Conservation (phyloP, 1,284 basidiomycete genomes). For the Sporisorium scitamineum region DNA sequence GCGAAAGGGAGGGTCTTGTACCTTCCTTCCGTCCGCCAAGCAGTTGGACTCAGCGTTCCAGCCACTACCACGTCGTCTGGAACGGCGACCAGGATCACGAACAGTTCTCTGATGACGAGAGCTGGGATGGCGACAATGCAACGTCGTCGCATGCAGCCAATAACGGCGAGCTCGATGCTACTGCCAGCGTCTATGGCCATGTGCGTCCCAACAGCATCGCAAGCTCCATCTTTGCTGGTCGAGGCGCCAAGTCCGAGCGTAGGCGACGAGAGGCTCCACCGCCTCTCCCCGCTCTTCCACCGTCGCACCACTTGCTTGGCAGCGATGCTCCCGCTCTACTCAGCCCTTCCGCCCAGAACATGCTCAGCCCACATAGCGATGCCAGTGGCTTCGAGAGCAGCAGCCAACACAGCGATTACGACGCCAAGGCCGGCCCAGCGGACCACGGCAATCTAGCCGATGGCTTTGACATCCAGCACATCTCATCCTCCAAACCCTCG, state of each 20-base stretch:
- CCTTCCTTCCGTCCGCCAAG: constrained; percentile 50
- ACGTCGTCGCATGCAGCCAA: constrained; percentile 26
- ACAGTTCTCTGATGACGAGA: constrained; percentile 55
- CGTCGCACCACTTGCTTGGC: constrained; percentile 4
- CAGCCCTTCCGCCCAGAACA: constrained; percentile 26
- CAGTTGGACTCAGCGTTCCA: constrained; percentile 40
- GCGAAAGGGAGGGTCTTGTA: constrained; percentile 23
- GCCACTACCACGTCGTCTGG: constrained; percentile 56
- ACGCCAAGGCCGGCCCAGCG: constrained; percentile 7
- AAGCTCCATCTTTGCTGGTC: constrained; percentile 59
- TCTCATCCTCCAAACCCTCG: background rate
- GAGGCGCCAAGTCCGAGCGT: constrained; percentile 35
- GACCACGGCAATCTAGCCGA: constrained; percentile 9
- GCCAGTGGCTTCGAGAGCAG: constrained; percentile 38
- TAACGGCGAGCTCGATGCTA: constrained; percentile 20
- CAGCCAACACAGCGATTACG: constrained; percentile 44
- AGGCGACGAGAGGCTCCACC: constrained; percentile 42
- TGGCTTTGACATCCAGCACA: constrained; percentile 26
- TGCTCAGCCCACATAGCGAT: constrained; percentile 36
- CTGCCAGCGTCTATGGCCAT: constrained; percentile 48
- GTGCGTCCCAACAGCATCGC: constrained; percentile 49
- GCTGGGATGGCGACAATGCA: constrained; percentile 51
- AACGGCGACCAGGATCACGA: constrained; percentile 38
- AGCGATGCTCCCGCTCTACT: constrained; percentile 23
- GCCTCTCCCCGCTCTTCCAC: constrained; percentile 38